Base-by-base conservation (phyloP, 495 filamentous ascomycete genomes). In the Pyrenula massariospora region DNA sequence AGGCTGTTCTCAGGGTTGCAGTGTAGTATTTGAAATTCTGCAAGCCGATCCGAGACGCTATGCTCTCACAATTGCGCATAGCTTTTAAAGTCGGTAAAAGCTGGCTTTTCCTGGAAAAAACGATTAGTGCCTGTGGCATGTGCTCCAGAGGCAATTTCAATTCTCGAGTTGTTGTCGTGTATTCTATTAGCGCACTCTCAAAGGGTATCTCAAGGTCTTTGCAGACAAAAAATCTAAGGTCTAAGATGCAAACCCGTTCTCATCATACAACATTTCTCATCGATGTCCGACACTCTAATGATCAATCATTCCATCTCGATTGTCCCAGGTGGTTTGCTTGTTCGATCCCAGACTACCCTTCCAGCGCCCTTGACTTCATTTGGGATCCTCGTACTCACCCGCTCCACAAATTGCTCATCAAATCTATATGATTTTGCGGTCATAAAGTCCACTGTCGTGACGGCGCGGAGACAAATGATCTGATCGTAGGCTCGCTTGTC, bases 311-410 rank as follows among this genome's bases (percentile, higher is more conserved):
- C 84, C 74, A 89, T 76, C 71, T 88, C 86, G 62, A 88, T 88
- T 2, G 84, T 88, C 57, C 83, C 88, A 42, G 88, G 87, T 47
- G 88, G 87, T 73, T 91, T 91, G 74, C 84, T 88, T 21, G 88
- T 88, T 52, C 83, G 74, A 58, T 84, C 80, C 56, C 84, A 86
- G 19, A 79, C 58, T 36, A 87, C 83, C n/a, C 85, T 67, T 59
- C 77, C 82, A 10, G 86, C 77, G 8, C 89, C 90, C 55, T 86
- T 70, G 2, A 95, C 88, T 70, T 95, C 88, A 67, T 96, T 95
- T 48, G 87, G 79, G 54, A 95, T 95, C 53, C 87, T 72, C 2
- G 75, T 82, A 36, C 76, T 76, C n/a, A 91, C 83, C 51, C 71
- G 71, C 70, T 79, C 78, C 54, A 94, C 69, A 61, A 96, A 86